A percentile compares a stretch with the other conserved stretches of the same genome.
Conservation (phyloP, 257 asterid species). For the Vinca minor region DNA sequence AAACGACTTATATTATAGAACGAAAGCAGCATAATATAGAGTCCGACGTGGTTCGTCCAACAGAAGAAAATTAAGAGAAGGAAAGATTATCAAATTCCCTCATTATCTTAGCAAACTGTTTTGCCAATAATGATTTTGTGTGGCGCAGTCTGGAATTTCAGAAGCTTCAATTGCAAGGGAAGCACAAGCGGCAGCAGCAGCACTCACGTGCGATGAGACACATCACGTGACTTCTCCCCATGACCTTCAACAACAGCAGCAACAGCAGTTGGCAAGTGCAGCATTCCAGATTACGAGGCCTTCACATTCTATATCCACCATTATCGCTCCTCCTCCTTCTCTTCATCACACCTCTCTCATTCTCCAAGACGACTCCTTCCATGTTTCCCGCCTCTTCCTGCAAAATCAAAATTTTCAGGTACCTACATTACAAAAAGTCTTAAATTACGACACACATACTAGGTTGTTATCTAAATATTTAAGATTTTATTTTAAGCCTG, state of each 20-base stretch:
- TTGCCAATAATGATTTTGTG: too few relatives aligned
- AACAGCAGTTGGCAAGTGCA: too few relatives aligned
- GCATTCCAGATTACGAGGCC: constrained; percentile 73
- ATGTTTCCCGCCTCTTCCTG: constrained; percentile 58
- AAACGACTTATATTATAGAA: too few relatives aligned
- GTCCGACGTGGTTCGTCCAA: constrained; percentile 24
- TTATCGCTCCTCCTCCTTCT: constrained; percentile 54
- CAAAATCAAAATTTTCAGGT: constrained; percentile 67
- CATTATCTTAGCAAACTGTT: too few relatives aligned
- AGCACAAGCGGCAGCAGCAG: constrained; percentile 22
- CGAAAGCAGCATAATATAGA: too few relatives aligned
- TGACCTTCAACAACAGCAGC: constrained; percentile 31
- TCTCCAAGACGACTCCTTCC: constrained; percentile 66
- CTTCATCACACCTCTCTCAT: constrained; percentile 60
- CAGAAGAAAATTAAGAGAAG: constrained; percentile 4
- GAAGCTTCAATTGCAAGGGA: constrained; percentile 63
- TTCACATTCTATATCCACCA: constrained; percentile 71
- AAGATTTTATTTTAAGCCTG: too few relatives aligned
- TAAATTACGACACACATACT: too few relatives aligned
- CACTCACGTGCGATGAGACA: constrained; percentile 48
- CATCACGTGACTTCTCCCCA: constrained; percentile 42
- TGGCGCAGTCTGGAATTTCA: too few relatives aligned
- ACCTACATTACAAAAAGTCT: too few relatives aligned
- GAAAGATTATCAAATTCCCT: too few relatives aligned
- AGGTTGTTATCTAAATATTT: too few relatives aligned